Evolutionary conservation across 2,329 filamentous ascomycete species (phyloP).

Genomic region (Biscogniauxia sp.): DNA sequence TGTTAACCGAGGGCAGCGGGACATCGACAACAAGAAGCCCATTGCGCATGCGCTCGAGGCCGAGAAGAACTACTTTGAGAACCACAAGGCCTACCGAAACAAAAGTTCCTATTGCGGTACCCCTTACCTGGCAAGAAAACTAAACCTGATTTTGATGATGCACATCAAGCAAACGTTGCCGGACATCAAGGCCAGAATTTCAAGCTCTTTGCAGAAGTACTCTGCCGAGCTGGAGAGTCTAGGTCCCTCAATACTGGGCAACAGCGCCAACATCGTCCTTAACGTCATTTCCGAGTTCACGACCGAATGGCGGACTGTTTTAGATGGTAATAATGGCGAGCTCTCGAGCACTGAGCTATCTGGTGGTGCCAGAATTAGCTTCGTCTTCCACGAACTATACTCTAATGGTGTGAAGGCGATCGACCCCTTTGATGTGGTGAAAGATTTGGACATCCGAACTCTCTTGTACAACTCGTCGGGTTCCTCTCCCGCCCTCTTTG

Average conservation of each 20-base stretch:
- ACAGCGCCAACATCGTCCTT: constrained; percentile 92
- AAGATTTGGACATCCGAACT: constrained; percentile 95
- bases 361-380: constrained; percentile 95
- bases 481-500: constrained; percentile 92
- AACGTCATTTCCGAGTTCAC: constrained; percentile 99
- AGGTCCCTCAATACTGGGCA: constrained; percentile 92
- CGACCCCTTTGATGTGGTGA: constrained; percentile 95
- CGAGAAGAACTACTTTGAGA: constrained; percentile 96
- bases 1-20: constrained; percentile 94
- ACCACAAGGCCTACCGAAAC: constrained; percentile 97
- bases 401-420: constrained; percentile 96
- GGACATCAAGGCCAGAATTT: constrained; percentile 96
- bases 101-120: constrained; percentile 99
- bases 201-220: constrained; percentile 93
- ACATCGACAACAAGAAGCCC: constrained; percentile 97
- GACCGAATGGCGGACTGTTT: constrained; percentile 92
- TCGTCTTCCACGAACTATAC: constrained; percentile 98
- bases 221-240: constrained; percentile 74
- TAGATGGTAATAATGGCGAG: constrained; percentile 96
- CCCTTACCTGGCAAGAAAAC: constrained; percentile 91
- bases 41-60: constrained; percentile 89
- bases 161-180: constrained; percentile 99
- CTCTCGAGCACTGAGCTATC: constrained; percentile 92
- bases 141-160: constrained; percentile 99
- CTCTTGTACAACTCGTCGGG: constrained; percentile 99